Evolutionary conservation across 2,329 filamentous ascomycete species (phyloP).

Genomic region (Xylariomycetidae sp.): DNA sequence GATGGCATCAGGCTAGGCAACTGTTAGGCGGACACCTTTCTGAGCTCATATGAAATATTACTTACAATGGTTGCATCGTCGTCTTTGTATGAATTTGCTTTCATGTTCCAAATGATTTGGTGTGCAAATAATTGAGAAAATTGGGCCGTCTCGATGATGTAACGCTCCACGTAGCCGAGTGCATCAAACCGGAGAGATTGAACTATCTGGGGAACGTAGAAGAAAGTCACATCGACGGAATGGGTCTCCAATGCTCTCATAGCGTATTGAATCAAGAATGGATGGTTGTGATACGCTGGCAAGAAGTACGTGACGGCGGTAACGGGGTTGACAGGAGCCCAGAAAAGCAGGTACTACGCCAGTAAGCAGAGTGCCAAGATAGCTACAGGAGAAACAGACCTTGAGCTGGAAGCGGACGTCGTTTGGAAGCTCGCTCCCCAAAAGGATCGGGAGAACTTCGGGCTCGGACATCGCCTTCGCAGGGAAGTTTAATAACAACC

Average conservation of each 20-base stretch:
- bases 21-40: slow-evolving; percentile 13
- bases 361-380: slow-evolving; percentile 30
- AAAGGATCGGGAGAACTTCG: slow-evolving; percentile 75
- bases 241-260: slow-evolving; percentile 94
- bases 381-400: no score
- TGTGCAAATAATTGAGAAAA: slow-evolving; percentile 98
- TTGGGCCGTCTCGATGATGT: slow-evolving; percentile 93
- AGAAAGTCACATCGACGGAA: slow-evolving; percentile 95
- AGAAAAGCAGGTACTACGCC: slow-evolving; percentile 78
- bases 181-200: slow-evolving; percentile 90
- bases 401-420: slow-evolving; percentile 85
- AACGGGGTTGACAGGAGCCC: slow-evolving; percentile 87
- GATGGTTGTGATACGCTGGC: slow-evolving; percentile 84
- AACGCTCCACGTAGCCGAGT: slow-evolving; percentile 90
- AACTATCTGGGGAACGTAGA: slow-evolving; percentile 97
- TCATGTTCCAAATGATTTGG: slow-evolving; percentile 99
- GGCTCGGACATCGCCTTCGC: slow-evolving; percentile 77
- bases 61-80: slow-evolving; percentile 81
- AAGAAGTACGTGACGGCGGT: slow-evolving; percentile 91
- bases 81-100: slow-evolving; percentile 97
- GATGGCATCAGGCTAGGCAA: slow-evolving; percentile 70
- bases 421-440: slow-evolving; percentile 69
- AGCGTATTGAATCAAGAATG: slow-evolving; percentile 92
- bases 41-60: slow-evolving; percentile 7
- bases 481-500: slow-evolving; percentile 75